Base-by-base conservation (phyloP, 179 eudicot genomes). In the Actinidia chinensis region DNA sequence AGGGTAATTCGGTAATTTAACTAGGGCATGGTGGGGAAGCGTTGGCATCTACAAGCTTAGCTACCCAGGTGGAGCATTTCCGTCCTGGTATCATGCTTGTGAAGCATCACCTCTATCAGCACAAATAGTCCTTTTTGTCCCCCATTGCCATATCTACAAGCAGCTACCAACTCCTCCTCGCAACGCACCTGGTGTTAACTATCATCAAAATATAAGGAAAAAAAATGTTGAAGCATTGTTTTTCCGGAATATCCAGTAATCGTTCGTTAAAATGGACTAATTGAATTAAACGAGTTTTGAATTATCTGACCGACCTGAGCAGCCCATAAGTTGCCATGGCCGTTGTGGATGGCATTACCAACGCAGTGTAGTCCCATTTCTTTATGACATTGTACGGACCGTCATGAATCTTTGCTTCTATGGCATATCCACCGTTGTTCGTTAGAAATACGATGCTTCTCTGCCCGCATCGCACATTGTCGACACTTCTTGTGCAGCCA, bases 391-490 rank as follows among this genome's bases (percentile, higher is more conserved):
- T 91, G 84, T 91, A 91, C 22, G 92, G 94, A 12, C 94, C 94
- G 11, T 89, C 92, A 77, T 91, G 94, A 70, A 91, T 91, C 83
- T 89, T 90, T 0, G 88, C 94, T 65, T 91, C 92, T 4, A 89
- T 91, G 60, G 93, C 89, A 84, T 91, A 91, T 54, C 95, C 95
- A 22, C 93, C 95, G 63, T 91, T 91, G 89, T 91, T 91, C 48
- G 89, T 86, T 76, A 91, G 82, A 83, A 91, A 91, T 81, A 91
- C 89, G 50, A 91, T 91, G 64, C 80, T 80, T n/a, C 87, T 91
- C 76, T 89, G 95, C 22, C 84, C 93, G 60, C 79, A 80, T 61
- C 89, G 82, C n/a, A 91, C 95, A 91, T 91, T 25, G 95, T 91
- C 0, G 93, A 88, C 12, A 91, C 79, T 43, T 91, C 95, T 79